Conservation (phyloP, 768 basidiomycete genomes). For the Mycena maculata region DNA sequence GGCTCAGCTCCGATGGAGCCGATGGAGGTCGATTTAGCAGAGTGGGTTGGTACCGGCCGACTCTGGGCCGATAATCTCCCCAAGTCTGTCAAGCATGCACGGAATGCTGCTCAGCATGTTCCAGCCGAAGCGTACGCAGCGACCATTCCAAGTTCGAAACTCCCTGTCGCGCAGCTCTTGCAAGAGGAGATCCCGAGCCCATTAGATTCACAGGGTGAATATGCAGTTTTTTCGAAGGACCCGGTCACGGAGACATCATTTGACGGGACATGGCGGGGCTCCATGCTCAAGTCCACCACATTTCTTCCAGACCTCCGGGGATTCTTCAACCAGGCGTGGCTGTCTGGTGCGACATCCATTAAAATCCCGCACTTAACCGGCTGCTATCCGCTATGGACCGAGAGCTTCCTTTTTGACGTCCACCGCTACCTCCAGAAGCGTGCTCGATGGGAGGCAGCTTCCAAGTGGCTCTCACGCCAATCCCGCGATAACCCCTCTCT, state of each 20-base stretch:
- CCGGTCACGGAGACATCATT: neutral
- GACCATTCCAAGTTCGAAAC: neutral
- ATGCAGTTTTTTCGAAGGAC: neutral
- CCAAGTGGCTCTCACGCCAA: neutral
- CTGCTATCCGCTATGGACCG: neutral
- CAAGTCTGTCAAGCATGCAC: neutral
- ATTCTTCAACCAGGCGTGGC: slow-evolving; percentile 6
- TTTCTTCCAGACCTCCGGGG: neutral
- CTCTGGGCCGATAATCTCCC: slow-evolving; percentile 2
- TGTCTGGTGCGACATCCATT: slow-evolving; percentile 2
- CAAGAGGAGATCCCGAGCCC: neutral
- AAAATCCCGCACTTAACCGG: slow-evolving; percentile 1
- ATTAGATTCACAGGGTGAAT: neutral
- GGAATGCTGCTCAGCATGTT: neutral
- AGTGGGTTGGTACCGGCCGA: neutral
- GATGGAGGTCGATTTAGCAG: too few species aligned
- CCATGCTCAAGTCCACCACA: neutral
- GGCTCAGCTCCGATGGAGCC: too few species aligned
- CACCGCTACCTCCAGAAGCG: neutral
- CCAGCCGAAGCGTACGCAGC: neutral
- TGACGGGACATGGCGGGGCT: neutral
- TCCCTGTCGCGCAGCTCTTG: neutral
- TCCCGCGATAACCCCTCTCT: neutral
- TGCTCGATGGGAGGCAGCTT: neutral
- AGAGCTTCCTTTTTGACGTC: slow-evolving; percentile 11